phyloP scores from a whole-genome alignment of 2,329 filamentous ascomycete genomes.

The Xylaria sp. region DNA sequence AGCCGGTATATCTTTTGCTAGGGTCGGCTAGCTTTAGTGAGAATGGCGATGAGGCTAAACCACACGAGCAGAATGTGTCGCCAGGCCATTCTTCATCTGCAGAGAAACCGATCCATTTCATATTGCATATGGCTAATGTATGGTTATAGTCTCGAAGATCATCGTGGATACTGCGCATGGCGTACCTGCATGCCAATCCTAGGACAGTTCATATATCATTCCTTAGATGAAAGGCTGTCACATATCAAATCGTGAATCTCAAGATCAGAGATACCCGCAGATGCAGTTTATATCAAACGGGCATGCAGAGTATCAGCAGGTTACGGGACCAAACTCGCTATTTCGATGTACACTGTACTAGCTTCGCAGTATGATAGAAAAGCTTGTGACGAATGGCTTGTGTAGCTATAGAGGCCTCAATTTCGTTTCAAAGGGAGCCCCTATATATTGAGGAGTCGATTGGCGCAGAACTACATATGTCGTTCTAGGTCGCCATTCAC shows the following conservation, averaged over 20 bases:
- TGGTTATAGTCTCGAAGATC: not conserved
- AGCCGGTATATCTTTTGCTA: not conserved
- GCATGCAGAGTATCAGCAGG: not conserved
- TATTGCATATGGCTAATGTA: not conserved
- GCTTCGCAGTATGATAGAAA: constrained; percentile 6
- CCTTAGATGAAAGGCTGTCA: constrained; percentile 20
- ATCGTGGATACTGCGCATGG: constrained; percentile 20
- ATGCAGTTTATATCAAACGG: constrained; percentile 5
- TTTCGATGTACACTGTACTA: constrained; percentile 18
- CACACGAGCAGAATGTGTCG: not conserved
- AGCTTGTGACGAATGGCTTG: not conserved
- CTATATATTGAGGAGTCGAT: not conserved
- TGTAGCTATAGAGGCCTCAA: constrained; percentile 6
- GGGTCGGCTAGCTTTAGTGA: not conserved
- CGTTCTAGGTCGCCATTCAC: not conserved
- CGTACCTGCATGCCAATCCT: constrained; percentile 27
- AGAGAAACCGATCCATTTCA: not conserved
- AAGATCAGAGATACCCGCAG: constrained; percentile 20
- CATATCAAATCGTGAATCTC: constrained; percentile 18
- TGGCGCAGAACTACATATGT: not conserved
- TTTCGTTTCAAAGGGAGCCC: constrained; percentile 2
- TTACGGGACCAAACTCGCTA: not conserved
- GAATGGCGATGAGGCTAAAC: constrained; percentile 9
- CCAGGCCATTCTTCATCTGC: not conserved
- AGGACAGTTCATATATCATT: constrained; percentile 13